Percentiles rank a stretch among this genome's conserved stretches.
These are phyloP conservation scores for Chrysochromulina tobinii DNA, from an alignment of 78 protist genomes.

Conservation along the genomic window DNA sequence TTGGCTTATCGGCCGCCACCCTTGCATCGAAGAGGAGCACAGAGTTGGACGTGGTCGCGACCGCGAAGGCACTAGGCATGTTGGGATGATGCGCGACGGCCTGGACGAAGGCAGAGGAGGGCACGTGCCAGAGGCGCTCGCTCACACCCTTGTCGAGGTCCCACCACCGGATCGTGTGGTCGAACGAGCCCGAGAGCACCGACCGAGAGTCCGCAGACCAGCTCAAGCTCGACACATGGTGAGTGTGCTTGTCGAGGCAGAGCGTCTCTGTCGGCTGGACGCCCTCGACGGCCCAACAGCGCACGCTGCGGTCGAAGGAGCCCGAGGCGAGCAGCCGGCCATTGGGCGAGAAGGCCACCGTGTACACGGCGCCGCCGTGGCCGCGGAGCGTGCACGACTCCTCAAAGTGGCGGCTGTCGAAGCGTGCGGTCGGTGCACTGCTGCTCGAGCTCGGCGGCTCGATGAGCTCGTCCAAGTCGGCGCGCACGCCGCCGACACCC, in stretches of 20 bases:
- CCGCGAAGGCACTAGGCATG: conserved; percentile 1
- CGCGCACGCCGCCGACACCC: not conserved
- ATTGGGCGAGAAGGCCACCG: conserved; percentile 60
- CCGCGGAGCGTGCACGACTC: not conserved
- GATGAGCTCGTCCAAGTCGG: too few relatives aligned
- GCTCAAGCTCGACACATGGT: conserved; percentile 29
- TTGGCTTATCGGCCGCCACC: conserved; percentile 23
- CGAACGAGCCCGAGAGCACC: conserved; percentile 16
- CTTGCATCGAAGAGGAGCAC: conserved; percentile 59
- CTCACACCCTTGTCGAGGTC: not conserved
- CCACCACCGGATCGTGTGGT: not conserved
- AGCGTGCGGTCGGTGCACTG: too few relatives aligned
- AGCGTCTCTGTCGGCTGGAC: not conserved
- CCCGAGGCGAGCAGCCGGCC: conserved; percentile 73
- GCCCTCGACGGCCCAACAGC: conserved; percentile 49
- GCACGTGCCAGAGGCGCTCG: not conserved
- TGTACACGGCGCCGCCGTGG: conserved; percentile 71
- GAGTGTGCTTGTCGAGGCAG: not conserved
- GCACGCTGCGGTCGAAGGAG: conserved; percentile 65
- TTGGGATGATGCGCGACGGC: not conserved
- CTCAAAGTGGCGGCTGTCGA: not conserved
- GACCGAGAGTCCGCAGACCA: conserved; percentile 37
- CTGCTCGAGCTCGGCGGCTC: not conserved
- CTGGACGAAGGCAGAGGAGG: not conserved
- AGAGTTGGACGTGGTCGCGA: conserved; percentile 56